A percentile compares a stretch with the other conserved stretches of the same genome.
Conservation (phyloP, 2,329 filamentous ascomycete genomes). For the Thermothelomyces thermophilus region DNA sequence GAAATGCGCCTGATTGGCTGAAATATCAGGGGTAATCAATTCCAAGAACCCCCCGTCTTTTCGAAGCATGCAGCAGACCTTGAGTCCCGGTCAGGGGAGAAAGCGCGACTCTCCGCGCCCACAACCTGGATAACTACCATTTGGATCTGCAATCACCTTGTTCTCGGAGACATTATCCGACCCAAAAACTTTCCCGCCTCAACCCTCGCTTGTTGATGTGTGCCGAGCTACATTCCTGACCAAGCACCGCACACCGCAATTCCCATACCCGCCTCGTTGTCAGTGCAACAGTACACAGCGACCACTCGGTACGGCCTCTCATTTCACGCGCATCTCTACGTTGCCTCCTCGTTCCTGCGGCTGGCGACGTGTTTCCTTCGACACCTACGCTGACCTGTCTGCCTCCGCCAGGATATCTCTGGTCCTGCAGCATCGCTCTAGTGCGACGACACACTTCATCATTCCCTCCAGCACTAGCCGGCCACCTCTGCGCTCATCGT, state of each 20-base stretch:
- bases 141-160: not conserved
- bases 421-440: not conserved
- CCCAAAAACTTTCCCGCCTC: not conserved
- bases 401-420: not conserved
- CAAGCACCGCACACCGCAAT: too few relatives aligned
- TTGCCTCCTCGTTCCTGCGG: constrained; percentile 6
- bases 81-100: constrained; percentile 9
- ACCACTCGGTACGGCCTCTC: too few relatives aligned
- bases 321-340: constrained; percentile 3
- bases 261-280: too few relatives aligned
- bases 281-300: too few relatives aligned
- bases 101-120: constrained; percentile 16
- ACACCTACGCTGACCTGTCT: not conserved
- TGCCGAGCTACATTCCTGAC: too few relatives aligned
- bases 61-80: constrained; percentile 12
- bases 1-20: constrained; percentile 11
- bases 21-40: constrained; percentile 19
- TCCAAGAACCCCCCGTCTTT: constrained; percentile 11
- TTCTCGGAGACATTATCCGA: constrained; percentile 2
- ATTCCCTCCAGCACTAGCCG: too few relatives aligned
- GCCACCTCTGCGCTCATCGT: not conserved
- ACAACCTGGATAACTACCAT: constrained; percentile 3
- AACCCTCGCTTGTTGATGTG: not conserved
- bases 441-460: not conserved
- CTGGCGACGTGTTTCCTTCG: not conserved